These are phyloP conservation scores for Alternaria tenuissima DNA, from an alignment of 2,329 filamentous ascomycete genomes.

Conservation along the genomic window DNA sequence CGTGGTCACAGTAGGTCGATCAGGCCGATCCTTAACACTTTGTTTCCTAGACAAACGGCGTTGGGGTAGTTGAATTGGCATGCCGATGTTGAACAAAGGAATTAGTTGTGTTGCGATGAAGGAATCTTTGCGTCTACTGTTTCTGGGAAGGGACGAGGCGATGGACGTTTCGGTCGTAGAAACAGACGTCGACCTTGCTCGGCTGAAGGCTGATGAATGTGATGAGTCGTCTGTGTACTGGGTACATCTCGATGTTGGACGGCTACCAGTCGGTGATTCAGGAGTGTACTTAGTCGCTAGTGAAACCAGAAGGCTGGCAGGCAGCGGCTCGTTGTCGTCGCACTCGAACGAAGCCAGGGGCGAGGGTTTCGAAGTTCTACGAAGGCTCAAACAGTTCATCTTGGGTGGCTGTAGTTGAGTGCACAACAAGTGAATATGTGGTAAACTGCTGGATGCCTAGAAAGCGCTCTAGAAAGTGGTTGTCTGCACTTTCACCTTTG, in stretches of 20 bases:
- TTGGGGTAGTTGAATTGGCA: not conserved
- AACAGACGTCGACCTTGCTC: not conserved
- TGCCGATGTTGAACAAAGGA: not conserved
- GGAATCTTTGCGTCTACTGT: not conserved
- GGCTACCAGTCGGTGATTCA: not conserved
- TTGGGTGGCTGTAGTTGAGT: not conserved
- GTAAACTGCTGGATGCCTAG: not conserved
- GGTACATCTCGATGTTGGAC: not conserved
- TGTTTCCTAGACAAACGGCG: not conserved
- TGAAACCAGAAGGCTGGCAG: not conserved
- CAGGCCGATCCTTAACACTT: not conserved
- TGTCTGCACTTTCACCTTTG: not conserved
- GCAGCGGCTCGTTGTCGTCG: not conserved
- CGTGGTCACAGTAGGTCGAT: not conserved
- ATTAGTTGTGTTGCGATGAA: not conserved
- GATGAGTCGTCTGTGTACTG: not conserved
- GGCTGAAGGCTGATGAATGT: not conserved
- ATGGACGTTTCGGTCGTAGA: not conserved
- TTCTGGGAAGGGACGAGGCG: not conserved
- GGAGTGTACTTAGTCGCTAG: rapidly evolving
- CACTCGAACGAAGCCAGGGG: not conserved
- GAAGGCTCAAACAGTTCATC: not conserved
- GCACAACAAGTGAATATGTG: not conserved
- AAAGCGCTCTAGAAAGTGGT: not conserved
- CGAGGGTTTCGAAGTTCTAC: not conserved